phyloP scores from a whole-genome alignment of 495 filamentous ascomycete genomes.

The Penicillium longicatenatum region DNA sequence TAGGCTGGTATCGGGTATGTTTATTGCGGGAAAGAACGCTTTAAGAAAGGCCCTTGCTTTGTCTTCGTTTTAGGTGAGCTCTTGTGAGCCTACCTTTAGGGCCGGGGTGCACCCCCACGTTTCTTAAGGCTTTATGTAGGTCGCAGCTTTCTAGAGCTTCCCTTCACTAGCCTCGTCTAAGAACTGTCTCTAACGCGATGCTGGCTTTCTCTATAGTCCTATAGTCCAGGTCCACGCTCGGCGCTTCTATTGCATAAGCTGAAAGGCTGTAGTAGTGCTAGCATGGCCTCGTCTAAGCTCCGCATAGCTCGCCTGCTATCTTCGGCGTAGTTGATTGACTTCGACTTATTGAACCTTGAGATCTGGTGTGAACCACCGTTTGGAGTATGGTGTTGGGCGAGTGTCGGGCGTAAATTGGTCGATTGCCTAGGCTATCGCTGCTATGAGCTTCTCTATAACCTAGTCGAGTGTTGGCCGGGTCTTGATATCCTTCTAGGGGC shows the following conservation, averaged over 20 bases:
- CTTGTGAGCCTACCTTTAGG: constrained; percentile 9
- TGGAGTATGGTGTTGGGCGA: constrained; percentile 23
- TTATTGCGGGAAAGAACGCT: constrained; percentile 30
- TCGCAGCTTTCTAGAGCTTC: constrained; percentile 26
- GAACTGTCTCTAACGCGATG: constrained; percentile 21
- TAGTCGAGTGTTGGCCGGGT: constrained; percentile 18
- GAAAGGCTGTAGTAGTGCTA: constrained; percentile 1
- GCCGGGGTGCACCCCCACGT: constrained; percentile 20
- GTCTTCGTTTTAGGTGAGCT: constrained; percentile 22
- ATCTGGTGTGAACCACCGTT: constrained; percentile 30
- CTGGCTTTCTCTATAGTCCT: constrained; percentile 21
- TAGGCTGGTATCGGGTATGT: constrained; percentile 8
- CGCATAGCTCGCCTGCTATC: too few species aligned
- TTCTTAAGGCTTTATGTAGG: constrained; percentile 29
- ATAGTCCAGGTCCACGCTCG: constrained; percentile 19
- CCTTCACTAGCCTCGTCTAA: constrained; percentile 24
- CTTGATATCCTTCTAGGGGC: too few species aligned
- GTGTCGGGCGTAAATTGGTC: constrained; percentile 10
- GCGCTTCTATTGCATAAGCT: constrained; percentile 18
- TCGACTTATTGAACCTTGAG: too few species aligned
- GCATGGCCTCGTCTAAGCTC: too few species aligned
- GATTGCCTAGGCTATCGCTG: constrained; percentile 11
- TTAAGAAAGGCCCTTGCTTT: constrained; percentile 28
- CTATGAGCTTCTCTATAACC: constrained; percentile 11
- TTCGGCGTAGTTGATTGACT: too few species aligned